These are phyloP conservation scores for Glaciozyma antarctica DNA, from an alignment of 768 basidiomycete genomes.

Conservation along the genomic window DNA sequence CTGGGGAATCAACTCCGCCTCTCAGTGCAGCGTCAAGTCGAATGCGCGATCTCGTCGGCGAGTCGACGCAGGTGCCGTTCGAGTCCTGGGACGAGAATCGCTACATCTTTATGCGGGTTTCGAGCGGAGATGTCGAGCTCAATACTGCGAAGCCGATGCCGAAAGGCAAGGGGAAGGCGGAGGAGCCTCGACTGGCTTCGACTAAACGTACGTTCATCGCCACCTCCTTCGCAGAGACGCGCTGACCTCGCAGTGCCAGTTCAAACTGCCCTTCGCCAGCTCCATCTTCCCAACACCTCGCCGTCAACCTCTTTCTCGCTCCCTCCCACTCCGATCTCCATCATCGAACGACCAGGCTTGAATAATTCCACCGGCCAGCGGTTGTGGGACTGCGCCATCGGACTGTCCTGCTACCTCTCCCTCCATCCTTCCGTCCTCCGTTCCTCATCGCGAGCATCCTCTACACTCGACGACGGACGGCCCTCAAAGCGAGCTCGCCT, in stretches of 20 bases:
- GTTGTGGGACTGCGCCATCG: conserved; percentile 30
- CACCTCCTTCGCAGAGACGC: not conserved
- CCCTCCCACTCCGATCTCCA: not conserved
- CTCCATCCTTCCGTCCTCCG: conserved; percentile 3
- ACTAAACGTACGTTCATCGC: not conserved
- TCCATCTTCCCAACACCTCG: not conserved
- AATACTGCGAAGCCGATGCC: not conserved
- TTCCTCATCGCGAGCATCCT: not conserved
- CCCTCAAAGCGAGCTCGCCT: not conserved
- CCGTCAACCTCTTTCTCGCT: not conserved
- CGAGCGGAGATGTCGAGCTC: conserved; percentile 15
- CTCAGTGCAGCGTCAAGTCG: not conserved
- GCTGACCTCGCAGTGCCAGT: conserved; percentile 5
- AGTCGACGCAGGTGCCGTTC: not conserved
- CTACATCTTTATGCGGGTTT: conserved; percentile 9
- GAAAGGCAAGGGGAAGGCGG: not conserved
- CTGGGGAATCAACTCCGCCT: not conserved
- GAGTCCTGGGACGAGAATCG: conserved; percentile 16
- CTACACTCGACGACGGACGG: not conserved
- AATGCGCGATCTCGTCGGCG: not conserved
- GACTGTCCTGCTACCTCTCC: conserved; percentile 18
- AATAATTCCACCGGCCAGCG: conserved; percentile 32
- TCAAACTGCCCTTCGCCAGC: conserved; percentile 5
- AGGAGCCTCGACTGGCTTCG: not conserved
- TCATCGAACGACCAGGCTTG: conserved; percentile 24